Percentiles rank a stretch among this genome's conserved stretches.
Evolutionary conservation across 768 basidiomycete species (phyloP).

Genomic region (Mycena haematopus): DNA sequence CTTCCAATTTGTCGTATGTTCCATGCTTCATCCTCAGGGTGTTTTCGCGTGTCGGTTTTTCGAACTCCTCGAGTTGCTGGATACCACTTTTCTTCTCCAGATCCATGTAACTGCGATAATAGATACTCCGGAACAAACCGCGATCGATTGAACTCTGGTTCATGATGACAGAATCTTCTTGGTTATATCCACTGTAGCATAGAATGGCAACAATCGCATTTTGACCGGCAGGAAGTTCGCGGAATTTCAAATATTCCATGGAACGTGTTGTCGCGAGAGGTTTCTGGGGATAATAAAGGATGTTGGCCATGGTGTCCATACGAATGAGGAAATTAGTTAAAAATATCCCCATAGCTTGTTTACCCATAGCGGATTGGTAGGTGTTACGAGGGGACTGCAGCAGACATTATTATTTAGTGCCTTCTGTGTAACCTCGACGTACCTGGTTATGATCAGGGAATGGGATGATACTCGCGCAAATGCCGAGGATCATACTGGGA

Average conservation of each 20-base stretch:
- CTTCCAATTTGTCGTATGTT: slow-evolving; percentile 97
- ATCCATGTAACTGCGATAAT: slow-evolving; percentile 98
- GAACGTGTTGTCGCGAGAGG: slow-evolving; percentile 98
- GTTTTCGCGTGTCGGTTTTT: slow-evolving; percentile 91
- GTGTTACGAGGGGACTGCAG: slow-evolving; percentile 97
- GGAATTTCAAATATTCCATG: slow-evolving; percentile 99
- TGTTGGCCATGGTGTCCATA: slow-evolving; percentile 99
- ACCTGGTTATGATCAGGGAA: slow-evolving; percentile 99
- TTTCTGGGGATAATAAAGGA: slow-evolving; percentile 98
- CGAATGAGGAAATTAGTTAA: slow-evolving; percentile 98
- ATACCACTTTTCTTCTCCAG: slow-evolving; percentile 96
- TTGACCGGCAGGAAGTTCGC: slow-evolving; percentile 98
- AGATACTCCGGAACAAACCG: slow-evolving; percentile 97
- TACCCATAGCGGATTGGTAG: slow-evolving; percentile 99
- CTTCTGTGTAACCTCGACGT: slow-evolving; percentile 34
- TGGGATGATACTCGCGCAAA: slow-evolving; percentile 98
- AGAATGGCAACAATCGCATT: slow-evolving; percentile 98
- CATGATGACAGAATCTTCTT: slow-evolving; percentile 99
- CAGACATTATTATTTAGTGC: slow-evolving; percentile 20
- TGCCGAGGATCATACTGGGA: slow-evolving; percentile 98
- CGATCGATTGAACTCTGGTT: slow-evolving; percentile 99
- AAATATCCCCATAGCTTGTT: slow-evolving; percentile 99
- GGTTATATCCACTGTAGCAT: slow-evolving; percentile 99
- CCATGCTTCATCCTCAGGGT: slow-evolving; percentile 98
- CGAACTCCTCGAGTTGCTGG: slow-evolving; percentile 92